Evolutionary conservation across 75 land plant species (phyloP), one percentile per base, ranked within the genome.

Genomic region (Sequoia sempervirens): DNA sequence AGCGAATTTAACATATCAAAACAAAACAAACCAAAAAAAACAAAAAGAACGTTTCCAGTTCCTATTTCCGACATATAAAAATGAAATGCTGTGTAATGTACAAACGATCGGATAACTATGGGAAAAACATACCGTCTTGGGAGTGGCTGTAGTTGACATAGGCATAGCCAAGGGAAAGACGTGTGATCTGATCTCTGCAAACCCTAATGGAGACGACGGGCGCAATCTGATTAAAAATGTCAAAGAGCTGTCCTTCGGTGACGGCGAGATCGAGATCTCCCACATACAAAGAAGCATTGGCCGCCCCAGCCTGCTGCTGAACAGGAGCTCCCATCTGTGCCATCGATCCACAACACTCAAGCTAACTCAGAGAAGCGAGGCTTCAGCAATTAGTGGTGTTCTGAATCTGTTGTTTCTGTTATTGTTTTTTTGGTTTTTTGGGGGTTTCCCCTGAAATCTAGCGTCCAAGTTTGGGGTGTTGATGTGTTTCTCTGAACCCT

Each of bases 191-290:
- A 87, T 94, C 95, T 54, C 94, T 85, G 81, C 95, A 94, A 37
- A 94, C 93, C 83, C 91, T 90, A 80, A 94, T 81, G 69, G 92
- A 89, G 1, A 89, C 66, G 0, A 94, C 94, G 1, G 80, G 90
- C 1, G 84, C 95, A 58, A 89, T 84, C 82, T 85, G 94, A 75
- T 73, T 85, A 83, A 94, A 94, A 70, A 91, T 58, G 45, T 92
- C 95, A 37, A 69, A 88, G 15, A 94, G 90, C 84, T 91, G 92
- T 32, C 75, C 84, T 56, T 94, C 95, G 14, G 83, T 84, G 74
- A 94, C 90, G 13, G 78, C 81, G 26, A 85, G 84, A 73, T 94
- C 95, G 82, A 94, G 90, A 90, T 94, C 95, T 17, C 95, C 95
- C 1, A 94, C 95, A 40, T 94, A 94, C 46, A 94, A 89, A 38